Evolutionary conservation across 106 monocot species (phyloP).

Genomic region (Dioscorea zingiberensis): DNA sequence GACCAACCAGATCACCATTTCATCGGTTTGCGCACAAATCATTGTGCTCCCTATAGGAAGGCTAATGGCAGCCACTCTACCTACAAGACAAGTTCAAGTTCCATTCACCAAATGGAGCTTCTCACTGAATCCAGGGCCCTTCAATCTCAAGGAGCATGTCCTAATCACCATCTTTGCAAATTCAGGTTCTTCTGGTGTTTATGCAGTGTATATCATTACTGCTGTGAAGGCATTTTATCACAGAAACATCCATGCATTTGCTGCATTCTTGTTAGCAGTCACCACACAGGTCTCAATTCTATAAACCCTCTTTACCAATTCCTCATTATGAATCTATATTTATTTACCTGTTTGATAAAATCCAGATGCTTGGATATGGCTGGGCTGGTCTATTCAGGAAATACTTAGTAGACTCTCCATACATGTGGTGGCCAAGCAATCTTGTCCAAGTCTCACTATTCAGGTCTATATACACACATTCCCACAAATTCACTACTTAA

Average conservation of each 20-base stretch:
- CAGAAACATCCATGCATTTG: slow-evolving; percentile 19
- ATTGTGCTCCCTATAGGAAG: slow-evolving; percentile 15
- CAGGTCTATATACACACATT: no score
- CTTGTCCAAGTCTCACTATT: slow-evolving; percentile 67
- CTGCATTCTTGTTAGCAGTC: slow-evolving; percentile 24
- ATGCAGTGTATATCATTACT: slow-evolving; percentile 25
- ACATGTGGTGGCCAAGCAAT: slow-evolving; percentile 63
- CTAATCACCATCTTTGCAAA: slow-evolving; percentile 41
- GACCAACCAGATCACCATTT: background rate
- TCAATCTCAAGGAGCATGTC: slow-evolving; percentile 43
- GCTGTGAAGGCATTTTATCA: slow-evolving; percentile 48
- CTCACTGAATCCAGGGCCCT: slow-evolving; percentile 48
- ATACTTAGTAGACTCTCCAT: slow-evolving; percentile 56
- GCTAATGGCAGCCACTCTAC: slow-evolving; percentile 28
- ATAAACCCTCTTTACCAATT: no score
- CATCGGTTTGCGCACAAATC: slow-evolving; percentile 10
- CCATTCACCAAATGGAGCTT: slow-evolving; percentile 25
- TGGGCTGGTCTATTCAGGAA: slow-evolving; percentile 62
- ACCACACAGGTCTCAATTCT: slow-evolving; percentile 52
- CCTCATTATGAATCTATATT: no score
- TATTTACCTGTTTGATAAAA: no score
- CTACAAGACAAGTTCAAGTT: slow-evolving; percentile 1
- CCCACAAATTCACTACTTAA: no score
- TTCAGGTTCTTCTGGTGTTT: slow-evolving; percentile 10
- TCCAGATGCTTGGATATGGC: slow-evolving; percentile 48